Evolutionary conservation across 805 yeast species (phyloP).

Genomic region (Teunomyces gatunensis): DNA sequence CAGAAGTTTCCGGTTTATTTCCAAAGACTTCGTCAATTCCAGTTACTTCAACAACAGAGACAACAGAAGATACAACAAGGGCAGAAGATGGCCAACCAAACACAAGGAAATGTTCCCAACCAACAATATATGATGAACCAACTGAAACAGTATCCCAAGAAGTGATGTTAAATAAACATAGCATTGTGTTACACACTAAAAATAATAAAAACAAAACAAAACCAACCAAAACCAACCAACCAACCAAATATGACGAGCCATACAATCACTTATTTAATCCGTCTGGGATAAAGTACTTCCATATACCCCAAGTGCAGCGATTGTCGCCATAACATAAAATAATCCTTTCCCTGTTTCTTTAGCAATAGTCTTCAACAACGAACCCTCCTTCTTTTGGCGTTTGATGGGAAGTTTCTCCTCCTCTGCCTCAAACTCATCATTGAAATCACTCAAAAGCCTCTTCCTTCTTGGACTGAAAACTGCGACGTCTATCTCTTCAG

Average conservation of each 20-base stretch:
- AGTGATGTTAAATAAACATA: background rate
- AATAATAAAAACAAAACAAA: background rate
- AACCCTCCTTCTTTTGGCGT: constrained; percentile 7
- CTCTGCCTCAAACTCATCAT: constrained; percentile 6
- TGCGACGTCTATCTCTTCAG: background rate
- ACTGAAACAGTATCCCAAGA: background rate
- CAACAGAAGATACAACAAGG: constrained; percentile 16
- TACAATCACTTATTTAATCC: background rate
- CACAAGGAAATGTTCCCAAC: constrained; percentile 2
- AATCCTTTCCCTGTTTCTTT: constrained; percentile 35
- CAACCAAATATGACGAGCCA: background rate
- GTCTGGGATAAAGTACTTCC: constrained; percentile 21
- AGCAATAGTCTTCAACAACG: constrained; percentile 14
- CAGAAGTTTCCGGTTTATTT: constrained; percentile 27
- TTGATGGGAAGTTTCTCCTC: background rate
- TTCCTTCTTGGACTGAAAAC: constrained; percentile 2
- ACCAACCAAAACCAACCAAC: background rate
- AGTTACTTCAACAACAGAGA: constrained; percentile 23
- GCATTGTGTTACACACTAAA: background rate
- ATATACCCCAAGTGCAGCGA: constrained; percentile 35
- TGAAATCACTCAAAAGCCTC: constrained; percentile 8
- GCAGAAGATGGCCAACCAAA: constrained; percentile 2
- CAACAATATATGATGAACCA: constrained; percentile 2
- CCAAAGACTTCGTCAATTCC: constrained; percentile 26
- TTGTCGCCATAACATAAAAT: constrained; percentile 29